Conservation (phyloP, 768 basidiomycete genomes). For the Lanmaoa pseudosensibilis region DNA sequence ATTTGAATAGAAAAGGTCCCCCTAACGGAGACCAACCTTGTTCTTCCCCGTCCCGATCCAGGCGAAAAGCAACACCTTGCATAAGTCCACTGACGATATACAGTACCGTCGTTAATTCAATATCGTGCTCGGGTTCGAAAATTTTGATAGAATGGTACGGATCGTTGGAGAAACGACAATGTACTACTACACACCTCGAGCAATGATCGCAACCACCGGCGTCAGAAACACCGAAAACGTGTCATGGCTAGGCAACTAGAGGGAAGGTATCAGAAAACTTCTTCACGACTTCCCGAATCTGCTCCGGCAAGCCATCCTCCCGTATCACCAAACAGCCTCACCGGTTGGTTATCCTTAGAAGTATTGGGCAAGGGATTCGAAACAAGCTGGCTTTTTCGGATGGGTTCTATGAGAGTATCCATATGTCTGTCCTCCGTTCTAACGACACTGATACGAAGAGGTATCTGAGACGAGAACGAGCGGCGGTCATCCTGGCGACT, state of each 20-base stretch:
- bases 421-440: slow-evolving; percentile 10
- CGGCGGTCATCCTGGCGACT: neutral
- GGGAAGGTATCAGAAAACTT: too few relatives aligned
- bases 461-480: slow-evolving; percentile 3
- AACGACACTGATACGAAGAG: slow-evolving; percentile 14
- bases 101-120: too few relatives aligned
- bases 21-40: too few relatives aligned
- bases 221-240: neutral
- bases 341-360: neutral
- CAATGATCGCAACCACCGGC: neutral
- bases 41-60: neutral
- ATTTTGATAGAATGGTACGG: neutral
- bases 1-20: neutral
- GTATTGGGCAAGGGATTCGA: neutral
- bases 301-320: neutral
- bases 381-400: neutral
- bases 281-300: neutral
- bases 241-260: neutral
- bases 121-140: neutral
- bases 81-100: too few relatives aligned
- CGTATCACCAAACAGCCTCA: slow-evolving; percentile 10
- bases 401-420: neutral
- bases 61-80: neutral
- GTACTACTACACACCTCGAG: neutral
- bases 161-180: too few relatives aligned